Base-by-base conservation (phyloP, 192 early-diverging fungal species). In the Lobosporangium transversale region DNA sequence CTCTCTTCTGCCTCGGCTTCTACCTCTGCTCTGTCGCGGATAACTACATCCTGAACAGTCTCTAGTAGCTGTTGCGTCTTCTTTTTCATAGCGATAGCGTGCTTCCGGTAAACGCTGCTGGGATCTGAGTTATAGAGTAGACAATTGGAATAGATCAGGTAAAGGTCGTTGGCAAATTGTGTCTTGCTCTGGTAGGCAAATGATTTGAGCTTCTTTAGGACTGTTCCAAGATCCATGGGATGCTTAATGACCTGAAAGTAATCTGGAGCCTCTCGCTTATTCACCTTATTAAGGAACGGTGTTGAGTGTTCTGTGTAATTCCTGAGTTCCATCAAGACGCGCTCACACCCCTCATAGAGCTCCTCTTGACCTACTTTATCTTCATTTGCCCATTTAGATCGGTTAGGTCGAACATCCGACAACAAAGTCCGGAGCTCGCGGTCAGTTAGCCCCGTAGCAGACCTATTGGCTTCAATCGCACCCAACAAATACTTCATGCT, bases 221-320 rank as follows among this genome's bases (percentile, higher is more conserved):
- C 94, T 36, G 92, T 91, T 17, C 87, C 89, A 32, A 99, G 83
- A 83, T 99, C 97, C 97, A 99, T 99, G 5, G 97, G 97, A 8
- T 91, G 76, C 74, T 89, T 90, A 66, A 99, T 96, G 50, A 99
- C 94, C 89, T 70, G 21, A 17, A 45, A 92, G 70, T 99, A 99
- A 80, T 96, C 91, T 0, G 97, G 97, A 1, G 92, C 95, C 43
- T 97, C 95, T 47, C 92, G 87, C 58, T 93, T 90, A 69, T 86
- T 89, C 26, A 98, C 97, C 68, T 92, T 93, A 45, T 85, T 88
- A 24, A 96, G 79, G 69, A 99, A 99, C 4, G 96, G 95, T 12
- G 78, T 66, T 0, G 93, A 92, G 45, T 95, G 93, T 27, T 91
- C 93, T 1, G 85, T 87, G 78, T 93, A 91, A 51, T 88, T 84